Evolutionary conservation across 768 basidiomycete species (phyloP).

Genomic region (Tricholoma matsutake): DNA sequence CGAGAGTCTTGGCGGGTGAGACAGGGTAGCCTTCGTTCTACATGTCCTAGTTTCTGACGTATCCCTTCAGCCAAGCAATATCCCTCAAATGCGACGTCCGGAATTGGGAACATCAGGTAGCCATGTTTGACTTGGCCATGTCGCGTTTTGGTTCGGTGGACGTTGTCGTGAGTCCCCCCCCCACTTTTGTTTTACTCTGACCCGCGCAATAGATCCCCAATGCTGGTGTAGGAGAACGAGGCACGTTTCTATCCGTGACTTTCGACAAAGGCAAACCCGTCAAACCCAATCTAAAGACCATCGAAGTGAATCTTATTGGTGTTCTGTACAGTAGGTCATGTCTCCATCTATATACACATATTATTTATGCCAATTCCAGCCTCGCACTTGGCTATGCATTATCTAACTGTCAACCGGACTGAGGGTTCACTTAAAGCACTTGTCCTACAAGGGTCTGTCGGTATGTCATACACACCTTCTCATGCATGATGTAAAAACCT

Average conservation of each 20-base stretch:
- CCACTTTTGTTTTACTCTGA: neutral
- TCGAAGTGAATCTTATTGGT: slow-evolving; percentile 49
- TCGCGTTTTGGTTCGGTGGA: slow-evolving; percentile 47
- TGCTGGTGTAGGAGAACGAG: slow-evolving; percentile 43
- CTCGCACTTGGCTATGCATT: slow-evolving; percentile 48
- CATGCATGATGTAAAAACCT: neutral
- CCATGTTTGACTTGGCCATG: slow-evolving; percentile 49
- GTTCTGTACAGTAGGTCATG: slow-evolving; percentile 43
- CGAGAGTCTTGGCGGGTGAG: slow-evolving; percentile 41
- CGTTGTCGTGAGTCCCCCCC: slow-evolving; percentile 52
- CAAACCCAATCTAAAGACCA: slow-evolving; percentile 40
- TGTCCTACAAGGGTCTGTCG: slow-evolving; percentile 54
- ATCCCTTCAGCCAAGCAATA: slow-evolving; percentile 35
- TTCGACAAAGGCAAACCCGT: slow-evolving; percentile 40
- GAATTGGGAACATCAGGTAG: slow-evolving; percentile 50
- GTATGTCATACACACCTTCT: slow-evolving; percentile 22
- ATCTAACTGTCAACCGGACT: slow-evolving; percentile 37
- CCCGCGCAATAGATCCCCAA: slow-evolving; percentile 41
- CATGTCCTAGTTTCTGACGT: neutral
- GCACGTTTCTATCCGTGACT: slow-evolving; percentile 25
- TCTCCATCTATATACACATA: neutral
- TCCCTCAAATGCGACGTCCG: slow-evolving; percentile 48
- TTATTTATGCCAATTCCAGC: slow-evolving; percentile 27
- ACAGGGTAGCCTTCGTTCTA: neutral
- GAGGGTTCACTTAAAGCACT: slow-evolving; percentile 46